phyloP scores from a whole-genome alignment of 2,329 filamentous ascomycete species.

The Epichloe bromicola region DNA sequence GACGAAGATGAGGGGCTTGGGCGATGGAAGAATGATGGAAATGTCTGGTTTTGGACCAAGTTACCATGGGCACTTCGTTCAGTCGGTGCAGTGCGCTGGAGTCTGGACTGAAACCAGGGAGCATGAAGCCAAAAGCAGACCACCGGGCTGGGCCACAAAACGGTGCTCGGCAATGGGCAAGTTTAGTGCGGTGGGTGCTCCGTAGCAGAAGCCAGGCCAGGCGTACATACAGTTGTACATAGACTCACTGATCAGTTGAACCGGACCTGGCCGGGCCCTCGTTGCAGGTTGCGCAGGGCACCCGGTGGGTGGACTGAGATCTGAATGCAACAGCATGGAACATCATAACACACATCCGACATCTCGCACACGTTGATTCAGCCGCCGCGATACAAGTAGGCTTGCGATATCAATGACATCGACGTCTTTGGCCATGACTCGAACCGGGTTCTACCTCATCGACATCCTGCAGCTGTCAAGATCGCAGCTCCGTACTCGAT shows the following conservation, averaged over 20 bases:
- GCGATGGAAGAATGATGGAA: not conserved
- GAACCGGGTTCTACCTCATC: not conserved
- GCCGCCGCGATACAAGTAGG: too few species aligned
- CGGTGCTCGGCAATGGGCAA: not conserved
- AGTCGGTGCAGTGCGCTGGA: not conserved
- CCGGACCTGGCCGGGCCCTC: not conserved
- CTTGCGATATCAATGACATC: too few species aligned
- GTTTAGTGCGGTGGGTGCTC: not conserved
- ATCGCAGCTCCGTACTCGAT: not conserved
- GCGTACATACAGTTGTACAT: too few species aligned
- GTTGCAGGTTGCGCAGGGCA: slow-evolving; percentile 1
- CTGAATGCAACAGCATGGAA: too few species aligned
- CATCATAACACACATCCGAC: too few species aligned
- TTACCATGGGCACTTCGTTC: not conserved
- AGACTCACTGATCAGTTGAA: not conserved
- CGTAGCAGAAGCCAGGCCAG: not conserved
- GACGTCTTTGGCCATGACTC: not conserved
- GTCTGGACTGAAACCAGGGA: not conserved
- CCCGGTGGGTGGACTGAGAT: slow-evolving; percentile 4
- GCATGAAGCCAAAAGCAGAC: not conserved
- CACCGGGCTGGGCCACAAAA: not conserved
- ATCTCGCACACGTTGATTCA: too few species aligned
- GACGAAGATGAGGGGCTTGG: slow-evolving; percentile 1
- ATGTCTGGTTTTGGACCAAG: not conserved
- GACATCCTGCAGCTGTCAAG: not conserved